Evolutionary conservation across 345 rosid species (phyloP), one percentile per base, ranked within the genome.

Genomic region (Crucihimalaya himalaica): DNA sequence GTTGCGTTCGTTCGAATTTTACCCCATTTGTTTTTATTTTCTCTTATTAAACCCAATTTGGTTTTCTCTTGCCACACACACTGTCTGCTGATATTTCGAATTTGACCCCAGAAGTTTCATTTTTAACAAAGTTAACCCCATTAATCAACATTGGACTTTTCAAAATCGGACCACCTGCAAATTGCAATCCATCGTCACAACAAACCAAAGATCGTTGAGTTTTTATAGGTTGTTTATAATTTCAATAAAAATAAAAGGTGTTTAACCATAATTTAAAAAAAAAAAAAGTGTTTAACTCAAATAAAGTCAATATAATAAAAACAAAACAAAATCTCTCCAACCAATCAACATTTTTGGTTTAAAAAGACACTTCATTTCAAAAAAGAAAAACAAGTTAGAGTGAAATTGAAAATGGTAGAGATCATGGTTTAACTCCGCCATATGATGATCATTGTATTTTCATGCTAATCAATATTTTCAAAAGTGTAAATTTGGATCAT

Each of bases 1-100:
- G 2, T 18, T 16, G 11, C 51, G 5, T 46, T 73, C 0, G 9
- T 73, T 66, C 32, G 1, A 0, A 3, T 47, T 74, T 39, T 1
- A n/a, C 54, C 73, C 69, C 50, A 12, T 29, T 21, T 48, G 14
- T 52, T 75, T 75, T 53, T 68, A 0, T 8, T 0, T 40, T 5
- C 2, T 6, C 13, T 3, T 1, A 3, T 27, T 60, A 43, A 9
- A 53, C 69, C 73, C 70, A 7, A 3, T 7, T 37, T 7, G 13
- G 19, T n/a, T 59, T 51, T 71, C 18, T 50, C 16, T 18, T 52
- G 34, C 25, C 43, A 52, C 43, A 50, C 5, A 16, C 23, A 29
- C 16, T 52, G 13, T 64, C 25, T 37, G 1, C 8, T 25, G 12
- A 12, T 66, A 20, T 66, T 14, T 67, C 29, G 40, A 40, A 13